These are phyloP conservation scores for Metschnikowia picachoensis DNA, from an alignment of 805 yeast genomes.

Conservation along the genomic window DNA sequence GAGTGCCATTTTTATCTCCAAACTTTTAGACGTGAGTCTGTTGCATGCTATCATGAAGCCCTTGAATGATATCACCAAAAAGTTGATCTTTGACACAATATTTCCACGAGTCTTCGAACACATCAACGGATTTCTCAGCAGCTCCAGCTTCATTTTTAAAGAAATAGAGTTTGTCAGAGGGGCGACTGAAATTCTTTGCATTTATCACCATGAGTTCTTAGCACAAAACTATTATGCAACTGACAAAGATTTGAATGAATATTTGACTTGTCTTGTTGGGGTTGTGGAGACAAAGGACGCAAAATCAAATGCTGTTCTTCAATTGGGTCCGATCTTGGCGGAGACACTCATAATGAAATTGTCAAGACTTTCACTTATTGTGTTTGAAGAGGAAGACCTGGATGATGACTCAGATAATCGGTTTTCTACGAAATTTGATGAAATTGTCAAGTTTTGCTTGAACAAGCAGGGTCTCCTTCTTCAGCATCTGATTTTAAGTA, in stretches of 20 bases:
- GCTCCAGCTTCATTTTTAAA: constrained; percentile 33
- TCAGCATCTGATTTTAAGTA: constrained; percentile 28
- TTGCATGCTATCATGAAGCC: constrained; percentile 24
- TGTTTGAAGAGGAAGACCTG: constrained; percentile 10
- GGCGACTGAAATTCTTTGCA: constrained; percentile 24
- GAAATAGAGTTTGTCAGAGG: constrained; percentile 28
- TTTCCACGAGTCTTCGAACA: constrained; percentile 37
- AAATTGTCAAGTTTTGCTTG: constrained; percentile 26
- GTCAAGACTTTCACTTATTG: constrained; percentile 18
- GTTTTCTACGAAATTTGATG: constrained; percentile 13
- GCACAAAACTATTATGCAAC: constrained; percentile 25
- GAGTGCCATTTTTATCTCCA: constrained; percentile 35
- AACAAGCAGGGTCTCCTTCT: constrained; percentile 34
- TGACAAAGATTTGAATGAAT: constrained; percentile 22
- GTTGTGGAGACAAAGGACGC: constrained; percentile 26
- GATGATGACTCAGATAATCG: constrained; percentile 13
- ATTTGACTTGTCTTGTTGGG: constrained; percentile 27
- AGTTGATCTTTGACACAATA: constrained; percentile 29
- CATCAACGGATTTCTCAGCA: constrained; percentile 29
- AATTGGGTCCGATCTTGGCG: constrained; percentile 21
- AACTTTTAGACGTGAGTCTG: constrained; percentile 17
- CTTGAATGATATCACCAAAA: constrained; percentile 34
- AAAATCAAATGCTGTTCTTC: not conserved
- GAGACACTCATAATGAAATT: constrained; percentile 26
- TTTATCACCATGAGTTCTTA: constrained; percentile 29